These are phyloP conservation scores for Leccinum solheimii DNA, from an alignment of 1,284 basidiomycete genomes.

Conservation along the genomic window DNA sequence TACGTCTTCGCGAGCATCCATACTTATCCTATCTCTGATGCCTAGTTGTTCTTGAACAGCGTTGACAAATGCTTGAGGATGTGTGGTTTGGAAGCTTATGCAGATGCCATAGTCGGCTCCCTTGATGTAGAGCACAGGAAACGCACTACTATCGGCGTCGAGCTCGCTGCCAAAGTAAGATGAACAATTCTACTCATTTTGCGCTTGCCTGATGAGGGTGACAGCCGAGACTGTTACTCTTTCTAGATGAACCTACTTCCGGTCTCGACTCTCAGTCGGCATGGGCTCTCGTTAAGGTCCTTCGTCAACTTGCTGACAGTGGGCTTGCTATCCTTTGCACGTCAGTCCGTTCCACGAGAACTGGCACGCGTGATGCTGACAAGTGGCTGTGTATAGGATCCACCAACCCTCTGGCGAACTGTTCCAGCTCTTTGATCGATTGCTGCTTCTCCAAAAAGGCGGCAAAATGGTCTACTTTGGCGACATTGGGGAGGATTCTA, in stretches of 20 bases:
- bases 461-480: slow-evolving; percentile 79
- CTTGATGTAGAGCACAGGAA: slow-evolving; percentile 77
- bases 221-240: slow-evolving; percentile 72
- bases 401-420: slow-evolving; percentile 63
- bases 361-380: background rate
- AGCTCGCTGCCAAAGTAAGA: slow-evolving; percentile 69
- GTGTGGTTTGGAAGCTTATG: slow-evolving; percentile 71
- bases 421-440: slow-evolving; percentile 65
- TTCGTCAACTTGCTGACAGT: slow-evolving; percentile 75
- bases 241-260: slow-evolving; percentile 82
- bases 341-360: slow-evolving; percentile 47
- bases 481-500: slow-evolving; percentile 62
- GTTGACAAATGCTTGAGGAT: slow-evolving; percentile 78
- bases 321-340: slow-evolving; percentile 75
- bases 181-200: background rate
- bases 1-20: slow-evolving; percentile 33
- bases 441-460: slow-evolving; percentile 63
- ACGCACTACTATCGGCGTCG: slow-evolving; percentile 79
- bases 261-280: slow-evolving; percentile 90
- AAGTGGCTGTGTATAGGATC: slow-evolving; percentile 2
- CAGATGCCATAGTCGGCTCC: slow-evolving; percentile 75
- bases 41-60: slow-evolving; percentile 32
- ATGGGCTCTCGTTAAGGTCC: slow-evolving; percentile 79
- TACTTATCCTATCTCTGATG: background rate
- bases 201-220: background rate